phyloP scores from a whole-genome alignment of 116 monocot species.

The Thalassia testudinum region DNA sequence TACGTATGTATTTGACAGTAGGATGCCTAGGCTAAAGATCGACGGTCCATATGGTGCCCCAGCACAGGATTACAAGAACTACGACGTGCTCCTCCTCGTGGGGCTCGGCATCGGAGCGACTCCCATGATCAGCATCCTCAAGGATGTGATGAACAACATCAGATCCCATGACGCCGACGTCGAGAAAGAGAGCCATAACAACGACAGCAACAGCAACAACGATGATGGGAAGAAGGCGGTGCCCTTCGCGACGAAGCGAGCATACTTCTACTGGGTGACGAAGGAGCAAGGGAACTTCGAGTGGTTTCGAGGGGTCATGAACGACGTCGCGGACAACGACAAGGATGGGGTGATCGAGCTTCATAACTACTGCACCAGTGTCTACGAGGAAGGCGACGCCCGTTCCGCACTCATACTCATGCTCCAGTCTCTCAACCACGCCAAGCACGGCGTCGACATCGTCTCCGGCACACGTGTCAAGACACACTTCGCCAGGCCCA shows the following conservation, averaged over 20 bases:
- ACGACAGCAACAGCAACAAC: not conserved
- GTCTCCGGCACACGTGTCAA: slow-evolving; percentile 35
- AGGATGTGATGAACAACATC: slow-evolving; percentile 45
- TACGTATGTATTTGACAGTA: slow-evolving; percentile 2
- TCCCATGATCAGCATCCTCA: slow-evolving; percentile 48
- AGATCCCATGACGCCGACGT: slow-evolving; percentile 1
- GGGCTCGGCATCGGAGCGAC: slow-evolving; percentile 62
- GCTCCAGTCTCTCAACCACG: slow-evolving; percentile 35
- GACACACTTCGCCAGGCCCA: slow-evolving; percentile 46
- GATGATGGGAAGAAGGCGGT: not conserved
- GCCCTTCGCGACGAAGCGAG: slow-evolving; percentile 18
- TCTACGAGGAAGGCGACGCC: slow-evolving; percentile 54
- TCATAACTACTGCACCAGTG: slow-evolving; percentile 58
- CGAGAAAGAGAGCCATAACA: not conserved
- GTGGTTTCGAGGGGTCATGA: slow-evolving; percentile 50
- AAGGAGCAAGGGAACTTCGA: slow-evolving; percentile 51
- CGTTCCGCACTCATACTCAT: slow-evolving; percentile 37
- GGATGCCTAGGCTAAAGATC: slow-evolving; percentile 30
- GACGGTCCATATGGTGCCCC: slow-evolving; percentile 62
- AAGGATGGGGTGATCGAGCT: slow-evolving; percentile 32
- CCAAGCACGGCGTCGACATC: slow-evolving; percentile 35
- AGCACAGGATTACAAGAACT: slow-evolving; percentile 51
- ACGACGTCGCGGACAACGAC: slow-evolving; percentile 50
- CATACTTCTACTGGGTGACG: slow-evolving; percentile 63
- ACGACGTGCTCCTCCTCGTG: slow-evolving; percentile 52